Percentiles rank a stretch among this genome's conserved stretches.
These are phyloP conservation scores for Lepiota brunneoincarnata DNA, from an alignment of 768 basidiomycete species.

Conservation along the genomic window DNA sequence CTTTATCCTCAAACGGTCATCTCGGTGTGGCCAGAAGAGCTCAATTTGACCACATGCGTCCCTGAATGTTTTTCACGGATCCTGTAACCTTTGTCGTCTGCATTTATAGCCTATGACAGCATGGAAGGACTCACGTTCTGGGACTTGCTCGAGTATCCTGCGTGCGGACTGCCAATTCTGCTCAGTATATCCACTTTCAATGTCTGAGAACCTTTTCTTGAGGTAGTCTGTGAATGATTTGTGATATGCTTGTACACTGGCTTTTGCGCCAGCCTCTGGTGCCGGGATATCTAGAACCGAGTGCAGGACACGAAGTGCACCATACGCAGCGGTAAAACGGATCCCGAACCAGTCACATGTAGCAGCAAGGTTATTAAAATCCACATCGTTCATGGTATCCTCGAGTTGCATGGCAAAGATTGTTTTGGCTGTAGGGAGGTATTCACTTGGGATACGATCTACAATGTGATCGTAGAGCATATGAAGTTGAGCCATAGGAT, in stretches of 20 bases:
- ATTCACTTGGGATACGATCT: background rate
- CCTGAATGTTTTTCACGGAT: too few species aligned
- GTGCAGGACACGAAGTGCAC: background rate
- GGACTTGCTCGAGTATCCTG: background rate
- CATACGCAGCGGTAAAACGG: background rate
- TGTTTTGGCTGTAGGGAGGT: background rate
- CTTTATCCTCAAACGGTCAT: too few species aligned
- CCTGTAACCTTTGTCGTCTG: too few species aligned
- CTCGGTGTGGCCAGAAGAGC: too few species aligned
- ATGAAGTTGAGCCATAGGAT: constrained; percentile 7
- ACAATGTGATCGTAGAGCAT: constrained; percentile 7
- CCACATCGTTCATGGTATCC: background rate
- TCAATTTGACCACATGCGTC: too few species aligned
- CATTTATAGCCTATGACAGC: too few species aligned
- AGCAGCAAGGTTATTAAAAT: background rate
- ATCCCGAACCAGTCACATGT: background rate
- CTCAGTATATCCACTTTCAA: background rate
- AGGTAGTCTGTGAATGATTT: constrained; percentile 1
- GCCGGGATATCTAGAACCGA: background rate
- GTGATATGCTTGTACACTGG: background rate
- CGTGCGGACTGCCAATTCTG: background rate
- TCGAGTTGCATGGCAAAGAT: background rate
- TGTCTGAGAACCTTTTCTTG: background rate
- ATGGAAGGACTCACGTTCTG: background rate
- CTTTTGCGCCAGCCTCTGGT: background rate